Percentiles rank a stretch among this genome's conserved stretches.
phyloP scores from a whole-genome alignment of 495 filamentous ascomycete species.

The Hypoxylon trugodes region DNA sequence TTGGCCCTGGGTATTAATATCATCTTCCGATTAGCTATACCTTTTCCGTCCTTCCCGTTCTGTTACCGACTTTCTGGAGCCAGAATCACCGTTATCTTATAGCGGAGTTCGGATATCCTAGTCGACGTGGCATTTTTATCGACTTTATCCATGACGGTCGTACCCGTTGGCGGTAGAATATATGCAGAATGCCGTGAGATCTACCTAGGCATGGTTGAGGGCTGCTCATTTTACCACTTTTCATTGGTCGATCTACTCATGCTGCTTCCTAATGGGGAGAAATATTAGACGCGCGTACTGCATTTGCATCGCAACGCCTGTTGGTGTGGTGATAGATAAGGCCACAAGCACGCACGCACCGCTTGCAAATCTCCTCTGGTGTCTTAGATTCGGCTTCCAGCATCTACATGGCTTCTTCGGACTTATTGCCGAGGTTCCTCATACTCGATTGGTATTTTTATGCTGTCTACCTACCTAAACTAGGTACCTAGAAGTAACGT shows the following conservation, averaged over 20 bases:
- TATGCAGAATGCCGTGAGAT: constrained; percentile 7
- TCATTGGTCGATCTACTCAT: constrained; percentile 7
- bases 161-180: constrained; percentile 3
- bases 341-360: no score
- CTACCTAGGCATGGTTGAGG: no score
- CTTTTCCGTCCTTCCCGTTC: constrained; percentile 3
- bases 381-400: no score
- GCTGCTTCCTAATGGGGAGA: background rate
- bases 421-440: no score
- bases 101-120: constrained; percentile 16
- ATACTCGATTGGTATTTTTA: no score
- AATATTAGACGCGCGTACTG: constrained; percentile 4
- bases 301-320: background rate
- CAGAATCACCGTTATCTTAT: background rate
- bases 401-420: no score
- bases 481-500: no score
- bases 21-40: constrained; percentile 1
- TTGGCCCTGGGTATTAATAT: background rate
- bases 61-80: constrained; percentile 7
- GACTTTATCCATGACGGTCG: constrained; percentile 26
- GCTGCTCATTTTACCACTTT: background rate
- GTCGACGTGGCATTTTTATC: constrained; percentile 18
- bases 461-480: no score
- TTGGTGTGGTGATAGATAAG: no score
- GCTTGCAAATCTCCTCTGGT: no score